Percentiles rank a stretch among this genome's conserved stretches.
These are phyloP conservation scores for Paramecium octaurelia DNA, from an alignment of 73 alveolate genomes.

Conservation along the genomic window DNA sequence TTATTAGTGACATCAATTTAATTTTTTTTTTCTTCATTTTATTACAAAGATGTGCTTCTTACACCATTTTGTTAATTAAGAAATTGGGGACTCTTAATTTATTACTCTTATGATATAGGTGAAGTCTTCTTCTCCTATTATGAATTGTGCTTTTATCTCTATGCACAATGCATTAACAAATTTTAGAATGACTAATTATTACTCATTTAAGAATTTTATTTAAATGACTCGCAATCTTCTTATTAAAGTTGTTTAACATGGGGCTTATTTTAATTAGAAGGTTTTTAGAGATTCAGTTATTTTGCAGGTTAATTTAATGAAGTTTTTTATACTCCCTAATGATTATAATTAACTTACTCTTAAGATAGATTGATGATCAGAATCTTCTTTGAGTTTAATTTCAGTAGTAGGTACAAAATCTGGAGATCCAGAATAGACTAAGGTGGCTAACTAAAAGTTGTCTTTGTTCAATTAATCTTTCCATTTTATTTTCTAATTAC, in stretches of 20 bases:
- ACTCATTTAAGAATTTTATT: background rate
- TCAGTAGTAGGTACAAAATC: conserved; percentile 14
- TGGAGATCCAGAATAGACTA: conserved; percentile 20
- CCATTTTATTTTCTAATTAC: conserved; percentile 2
- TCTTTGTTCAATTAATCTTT: background rate
- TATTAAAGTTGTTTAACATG: background rate
- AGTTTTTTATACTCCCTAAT: conserved; percentile 16
- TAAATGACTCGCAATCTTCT: background rate
- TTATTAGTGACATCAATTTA: background rate
- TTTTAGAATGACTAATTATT: conserved; percentile 14
- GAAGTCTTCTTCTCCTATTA: background rate
- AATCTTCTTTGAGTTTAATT: background rate
- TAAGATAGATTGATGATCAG: background rate
- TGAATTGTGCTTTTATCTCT: background rate
- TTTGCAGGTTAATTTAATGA: background rate
- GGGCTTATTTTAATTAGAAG: background rate
- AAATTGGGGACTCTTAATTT: background rate
- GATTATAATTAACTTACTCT: background rate
- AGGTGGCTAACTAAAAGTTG: background rate
- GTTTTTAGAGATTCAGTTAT: background rate
- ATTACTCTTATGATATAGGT: background rate
- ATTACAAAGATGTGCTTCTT: conserved; percentile 4
- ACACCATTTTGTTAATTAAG: background rate
- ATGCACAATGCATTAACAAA: conserved; percentile 30
- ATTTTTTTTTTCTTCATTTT: conserved; percentile 15